phyloP scores from a whole-genome alignment of 2,329 filamentous ascomycete species.

The Drechslera avenae region DNA sequence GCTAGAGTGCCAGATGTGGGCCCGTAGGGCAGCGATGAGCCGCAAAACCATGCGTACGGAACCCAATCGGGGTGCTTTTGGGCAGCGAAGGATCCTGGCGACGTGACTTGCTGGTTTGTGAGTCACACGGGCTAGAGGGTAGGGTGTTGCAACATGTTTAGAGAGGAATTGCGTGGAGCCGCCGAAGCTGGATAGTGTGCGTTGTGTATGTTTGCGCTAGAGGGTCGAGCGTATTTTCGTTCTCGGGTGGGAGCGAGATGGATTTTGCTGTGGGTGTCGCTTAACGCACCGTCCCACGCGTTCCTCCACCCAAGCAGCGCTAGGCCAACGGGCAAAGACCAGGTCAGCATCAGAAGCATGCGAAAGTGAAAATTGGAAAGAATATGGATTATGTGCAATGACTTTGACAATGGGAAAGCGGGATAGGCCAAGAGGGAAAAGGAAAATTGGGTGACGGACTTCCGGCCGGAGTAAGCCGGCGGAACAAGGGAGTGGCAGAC shows the following conservation, averaged over 20 bases:
- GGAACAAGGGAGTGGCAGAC: no score
- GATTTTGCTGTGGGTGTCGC: slow-evolving; percentile 18
- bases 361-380: neutral
- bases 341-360: slow-evolving; percentile 1
- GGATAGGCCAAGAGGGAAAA: no score
- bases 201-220: neutral
- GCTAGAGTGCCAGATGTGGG: slow-evolving; percentile 30
- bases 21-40: slow-evolving; percentile 37
- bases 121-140: slow-evolving; percentile 25
- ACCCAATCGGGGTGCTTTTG: slow-evolving; percentile 32
- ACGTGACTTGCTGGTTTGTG: slow-evolving; percentile 19
- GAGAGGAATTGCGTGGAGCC: slow-evolving; percentile 11
- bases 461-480: no score
- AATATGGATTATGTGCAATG: no score
- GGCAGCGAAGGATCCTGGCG: slow-evolving; percentile 28
- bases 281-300: slow-evolving; percentile 27
- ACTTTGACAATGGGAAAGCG: neutral
- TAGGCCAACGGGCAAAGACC: slow-evolving; percentile 17
- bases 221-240: no score
- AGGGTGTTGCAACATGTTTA: slow-evolving; percentile 7
- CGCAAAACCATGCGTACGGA: slow-evolving; percentile 23
- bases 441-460: no score
- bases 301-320: slow-evolving; percentile 22
- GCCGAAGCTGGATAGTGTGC: slow-evolving; percentile 18
- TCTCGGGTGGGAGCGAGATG: neutral